Percentiles rank a stretch among this genome's conserved stretches.
Conservation (phyloP, 2,329 filamentous ascomycete species). For the Aspergillus pseudoterreus region DNA sequence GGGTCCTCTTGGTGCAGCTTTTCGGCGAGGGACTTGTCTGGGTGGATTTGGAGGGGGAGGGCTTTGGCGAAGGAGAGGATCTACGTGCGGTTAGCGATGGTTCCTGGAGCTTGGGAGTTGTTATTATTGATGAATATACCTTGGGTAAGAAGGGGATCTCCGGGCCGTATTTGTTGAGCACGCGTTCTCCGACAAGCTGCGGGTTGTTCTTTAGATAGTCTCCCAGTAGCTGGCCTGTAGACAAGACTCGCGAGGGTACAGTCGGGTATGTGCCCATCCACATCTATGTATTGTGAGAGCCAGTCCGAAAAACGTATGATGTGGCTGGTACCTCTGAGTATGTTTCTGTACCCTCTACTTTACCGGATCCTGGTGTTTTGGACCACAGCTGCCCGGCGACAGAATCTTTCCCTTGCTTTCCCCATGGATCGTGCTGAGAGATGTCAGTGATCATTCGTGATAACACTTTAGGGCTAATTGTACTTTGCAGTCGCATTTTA, state of each 20-base stretch:
- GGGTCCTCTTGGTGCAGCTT: constrained; percentile 64
- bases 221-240: constrained; percentile 61
- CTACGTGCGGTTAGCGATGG: constrained; percentile 22
- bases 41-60: constrained; percentile 70
- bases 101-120: not conserved
- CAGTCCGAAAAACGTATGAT: not conserved
- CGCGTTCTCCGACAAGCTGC: constrained; percentile 60
- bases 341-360: constrained; percentile 60
- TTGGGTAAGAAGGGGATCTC: constrained; percentile 73
- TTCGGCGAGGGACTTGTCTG: constrained; percentile 63
- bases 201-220: constrained; percentile 63
- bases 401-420: constrained; percentile 63
- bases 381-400: constrained; percentile 63
- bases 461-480: constrained; percentile 41
- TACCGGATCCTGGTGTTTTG: constrained; percentile 60
- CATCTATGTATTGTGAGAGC: constrained; percentile 40
- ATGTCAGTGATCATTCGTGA: constrained; percentile 42
- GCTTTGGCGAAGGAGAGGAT: constrained; percentile 73
- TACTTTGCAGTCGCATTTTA: constrained; percentile 53
- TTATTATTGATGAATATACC: constrained; percentile 30
- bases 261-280: constrained; percentile 77
- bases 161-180: constrained; percentile 58
- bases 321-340: constrained; percentile 56
- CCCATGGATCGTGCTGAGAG: constrained; percentile 63
- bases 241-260: constrained; percentile 61